Percentiles rank a stretch among this genome's conserved stretches.
phyloP scores from a whole-genome alignment of 257 asterid genomes.

The Rauvolfia tetraphylla region DNA sequence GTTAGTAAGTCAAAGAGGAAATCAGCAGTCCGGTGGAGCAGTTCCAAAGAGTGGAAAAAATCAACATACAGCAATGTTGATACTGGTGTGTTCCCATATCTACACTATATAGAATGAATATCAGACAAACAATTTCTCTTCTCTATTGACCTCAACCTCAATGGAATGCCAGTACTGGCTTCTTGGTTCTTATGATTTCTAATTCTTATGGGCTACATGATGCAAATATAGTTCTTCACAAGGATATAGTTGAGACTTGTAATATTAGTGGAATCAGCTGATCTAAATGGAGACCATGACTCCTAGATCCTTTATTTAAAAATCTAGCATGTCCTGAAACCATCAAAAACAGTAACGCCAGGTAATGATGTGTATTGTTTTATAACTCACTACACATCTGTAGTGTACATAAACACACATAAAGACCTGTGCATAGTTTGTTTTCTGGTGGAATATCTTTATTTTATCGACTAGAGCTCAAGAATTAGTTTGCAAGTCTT shows the following conservation, averaged over 20 bases:
- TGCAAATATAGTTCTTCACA: too few relatives aligned
- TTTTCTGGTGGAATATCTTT: neutral
- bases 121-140: neutral
- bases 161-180: neutral
- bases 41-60: conserved; percentile 37
- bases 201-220: neutral
- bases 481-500: neutral
- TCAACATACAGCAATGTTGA: conserved; percentile 45
- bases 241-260: neutral
- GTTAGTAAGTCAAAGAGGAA: conserved; percentile 34
- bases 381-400: neutral
- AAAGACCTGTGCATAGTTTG: neutral
- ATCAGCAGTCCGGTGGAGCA: conserved; percentile 30
- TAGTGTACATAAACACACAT: neutral
- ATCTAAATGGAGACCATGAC: neutral
- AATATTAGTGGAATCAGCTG: neutral
- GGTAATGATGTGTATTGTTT: neutral
- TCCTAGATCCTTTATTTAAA: neutral
- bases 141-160: neutral
- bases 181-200: neutral
- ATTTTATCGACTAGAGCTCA: neutral
- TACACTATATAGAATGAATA: neutral
- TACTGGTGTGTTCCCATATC: conserved; percentile 53
- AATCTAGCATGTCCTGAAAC: neutral
- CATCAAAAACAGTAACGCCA: neutral